These are phyloP conservation scores for Magnolia officinalis DNA, from an alignment of 164 flowering plant species.

Conservation along the genomic window DNA sequence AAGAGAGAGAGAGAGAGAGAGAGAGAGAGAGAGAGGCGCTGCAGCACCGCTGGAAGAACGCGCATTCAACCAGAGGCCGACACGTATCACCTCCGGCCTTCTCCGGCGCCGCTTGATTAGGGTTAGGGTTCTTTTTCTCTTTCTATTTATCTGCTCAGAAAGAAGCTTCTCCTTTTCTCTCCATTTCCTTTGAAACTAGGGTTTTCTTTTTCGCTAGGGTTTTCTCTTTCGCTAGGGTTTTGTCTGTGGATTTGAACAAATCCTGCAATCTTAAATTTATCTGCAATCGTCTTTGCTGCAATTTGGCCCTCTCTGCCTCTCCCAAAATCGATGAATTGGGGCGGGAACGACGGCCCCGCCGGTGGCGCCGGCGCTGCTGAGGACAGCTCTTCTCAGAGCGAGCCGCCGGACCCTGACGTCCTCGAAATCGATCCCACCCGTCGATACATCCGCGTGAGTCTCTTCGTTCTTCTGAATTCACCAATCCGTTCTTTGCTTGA, in stretches of 20 bases:
- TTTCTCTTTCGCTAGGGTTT: not conserved
- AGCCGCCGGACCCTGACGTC: conserved; percentile 39
- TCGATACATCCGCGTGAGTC: conserved; percentile 52
- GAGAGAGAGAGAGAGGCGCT: too few species aligned
- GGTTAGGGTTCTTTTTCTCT: not conserved
- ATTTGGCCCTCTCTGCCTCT: not conserved
- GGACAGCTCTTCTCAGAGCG: conserved; percentile 20
- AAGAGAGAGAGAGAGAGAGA: too few species aligned
- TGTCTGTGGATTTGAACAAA: not conserved
- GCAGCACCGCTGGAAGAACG: too few species aligned
- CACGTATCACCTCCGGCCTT: not conserved
- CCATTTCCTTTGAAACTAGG: not conserved
- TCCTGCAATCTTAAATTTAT: not conserved
- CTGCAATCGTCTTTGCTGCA: not conserved
- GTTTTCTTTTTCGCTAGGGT: not conserved
- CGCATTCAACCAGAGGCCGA: too few species aligned
- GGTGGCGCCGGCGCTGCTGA: conserved; percentile 6
- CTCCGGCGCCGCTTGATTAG: not conserved
- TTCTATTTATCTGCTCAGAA: not conserved
- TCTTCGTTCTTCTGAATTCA: not conserved
- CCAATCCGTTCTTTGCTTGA: not conserved
- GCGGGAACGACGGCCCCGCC: not conserved
- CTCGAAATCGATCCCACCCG: conserved; percentile 44
- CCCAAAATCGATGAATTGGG: conserved; percentile 1
- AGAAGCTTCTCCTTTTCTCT: too few species aligned